Evolutionary conservation across 345 rosid species (phyloP).

Genomic region (Microthlaspi erraticum): DNA sequence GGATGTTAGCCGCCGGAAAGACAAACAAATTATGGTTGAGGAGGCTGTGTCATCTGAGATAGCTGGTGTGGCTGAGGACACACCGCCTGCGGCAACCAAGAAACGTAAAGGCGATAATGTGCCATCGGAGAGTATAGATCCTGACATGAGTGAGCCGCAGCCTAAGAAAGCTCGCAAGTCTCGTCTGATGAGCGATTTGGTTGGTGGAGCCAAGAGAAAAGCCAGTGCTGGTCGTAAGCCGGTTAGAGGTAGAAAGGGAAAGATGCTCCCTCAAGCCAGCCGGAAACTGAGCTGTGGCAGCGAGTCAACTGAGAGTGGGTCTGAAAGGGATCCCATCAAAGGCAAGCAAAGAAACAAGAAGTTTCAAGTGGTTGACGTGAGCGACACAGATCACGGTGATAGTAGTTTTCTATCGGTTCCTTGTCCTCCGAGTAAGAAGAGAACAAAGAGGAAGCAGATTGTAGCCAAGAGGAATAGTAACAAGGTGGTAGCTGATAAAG

Average conservation of each 20-base stretch:
- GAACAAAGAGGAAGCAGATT: slow-evolving; percentile 49
- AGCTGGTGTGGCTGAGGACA: slow-evolving; percentile 44
- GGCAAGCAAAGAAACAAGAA: slow-evolving; percentile 64
- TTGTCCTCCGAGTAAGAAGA: slow-evolving; percentile 45
- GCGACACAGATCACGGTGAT: slow-evolving; percentile 46
- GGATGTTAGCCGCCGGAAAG: slow-evolving; percentile 31
- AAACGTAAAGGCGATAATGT: slow-evolving; percentile 41
- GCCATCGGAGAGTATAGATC: slow-evolving; percentile 62
- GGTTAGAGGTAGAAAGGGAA: slow-evolving; percentile 62
- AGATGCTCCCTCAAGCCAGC: slow-evolving; percentile 47
- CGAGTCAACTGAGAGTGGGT: slow-evolving; percentile 46
- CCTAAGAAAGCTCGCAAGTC: slow-evolving; percentile 70
- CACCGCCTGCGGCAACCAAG: slow-evolving; percentile 44
- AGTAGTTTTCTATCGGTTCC: slow-evolving; percentile 36
- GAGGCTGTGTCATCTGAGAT: slow-evolving; percentile 41
- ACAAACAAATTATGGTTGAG: slow-evolving; percentile 40
- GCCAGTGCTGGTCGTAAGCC: slow-evolving; percentile 29
- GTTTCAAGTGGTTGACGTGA: slow-evolving; percentile 47
- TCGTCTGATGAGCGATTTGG: slow-evolving; percentile 77
- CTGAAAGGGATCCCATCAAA: slow-evolving; percentile 45
- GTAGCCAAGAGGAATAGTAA: slow-evolving; percentile 59
- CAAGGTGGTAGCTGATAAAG: slow-evolving; percentile 46
- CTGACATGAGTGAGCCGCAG: slow-evolving; percentile 57
- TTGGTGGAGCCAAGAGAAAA: slow-evolving; percentile 52
- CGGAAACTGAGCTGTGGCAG: slow-evolving; percentile 39